phyloP scores from a whole-genome alignment of 768 basidiomycete genomes.

The Suillus fuscotomentosus region DNA sequence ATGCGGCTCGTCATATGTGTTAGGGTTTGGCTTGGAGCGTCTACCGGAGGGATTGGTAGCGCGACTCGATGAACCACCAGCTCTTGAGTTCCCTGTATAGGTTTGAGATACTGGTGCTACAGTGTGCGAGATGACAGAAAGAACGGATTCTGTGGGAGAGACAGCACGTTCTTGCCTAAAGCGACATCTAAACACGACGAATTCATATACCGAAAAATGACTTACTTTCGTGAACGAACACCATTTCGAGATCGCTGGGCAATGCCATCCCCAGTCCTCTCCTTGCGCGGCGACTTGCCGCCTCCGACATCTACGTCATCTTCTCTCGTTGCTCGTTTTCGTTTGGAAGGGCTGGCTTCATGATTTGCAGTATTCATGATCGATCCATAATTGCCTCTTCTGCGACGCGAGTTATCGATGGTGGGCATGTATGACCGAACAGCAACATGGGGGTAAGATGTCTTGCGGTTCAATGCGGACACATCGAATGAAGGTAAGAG shows the following conservation, averaged over 20 bases:
- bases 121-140: conserved; percentile 69
- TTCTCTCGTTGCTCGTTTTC: conserved; percentile 57
- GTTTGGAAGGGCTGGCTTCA: conserved; percentile 65
- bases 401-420: conserved; percentile 63
- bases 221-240: conserved; percentile 61
- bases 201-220: conserved; percentile 7
- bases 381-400: conserved; percentile 55
- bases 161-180: conserved; percentile 59
- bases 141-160: conserved; percentile 72
- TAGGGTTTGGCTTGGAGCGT: conserved; percentile 41
- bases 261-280: conserved; percentile 43
- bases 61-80: conserved; percentile 31
- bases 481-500: conserved; percentile 64
- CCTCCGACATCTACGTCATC: conserved; percentile 59
- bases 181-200: conserved; percentile 5
- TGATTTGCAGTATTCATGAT: conserved; percentile 46
- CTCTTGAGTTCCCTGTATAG: conserved; percentile 25
- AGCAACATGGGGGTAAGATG: conserved; percentile 76
- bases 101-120: conserved; percentile 36
- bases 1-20: conserved; percentile 41
- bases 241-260: conserved; percentile 50
- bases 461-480: conserved; percentile 55
- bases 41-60: conserved; percentile 36
- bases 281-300: conserved; percentile 63
- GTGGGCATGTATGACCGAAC: conserved; percentile 68